Evolutionary conservation across 306 rosid species (phyloP).

Genomic region (apple (Malus domestica)): ASM211411v1 NC_041798.1:31046501-31047000

Average conservation of each 20-base stretch:
- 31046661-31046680: no score
- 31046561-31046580: no score
- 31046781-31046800: constrained; percentile 78
- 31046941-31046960: neutral
- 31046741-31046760: constrained; percentile 93
- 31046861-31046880: constrained; percentile 38
- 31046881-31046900: constrained; percentile 39
- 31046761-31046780: constrained; percentile 98
- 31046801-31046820: constrained; percentile 53
- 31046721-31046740: no score
- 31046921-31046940: constrained; percentile 25
- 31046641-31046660: no score
- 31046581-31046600: no score
- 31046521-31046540: no score
- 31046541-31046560: no score
- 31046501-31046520: no score
- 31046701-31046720: no score
- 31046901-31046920: constrained; percentile 43
- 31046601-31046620: no score
- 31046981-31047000: constrained; percentile 13
- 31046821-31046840: constrained; percentile 12
- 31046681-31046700: no score
- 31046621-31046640: no score
- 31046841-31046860: constrained; percentile 19
- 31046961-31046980: constrained; percentile 26